These are phyloP conservation scores for Trichoderma reesei DNA, from an alignment of 495 filamentous ascomycete species.

Conservation along the genomic window DNA sequence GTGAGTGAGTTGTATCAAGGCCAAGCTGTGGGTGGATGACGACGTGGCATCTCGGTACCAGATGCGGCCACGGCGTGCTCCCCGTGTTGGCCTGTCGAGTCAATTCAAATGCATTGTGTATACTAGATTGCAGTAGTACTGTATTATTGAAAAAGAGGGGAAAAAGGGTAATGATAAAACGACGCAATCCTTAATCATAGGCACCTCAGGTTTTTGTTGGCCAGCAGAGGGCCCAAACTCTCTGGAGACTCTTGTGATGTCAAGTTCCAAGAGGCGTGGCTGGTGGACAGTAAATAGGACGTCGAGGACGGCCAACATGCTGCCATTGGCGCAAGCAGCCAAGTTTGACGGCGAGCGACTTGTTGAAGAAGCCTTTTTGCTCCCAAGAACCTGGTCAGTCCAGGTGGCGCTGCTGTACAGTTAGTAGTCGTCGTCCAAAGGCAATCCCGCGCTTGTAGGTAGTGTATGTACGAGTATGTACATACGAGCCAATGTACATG, in stretches of 20 bases:
- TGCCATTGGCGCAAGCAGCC: conserved; percentile 1
- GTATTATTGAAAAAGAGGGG: too few relatives aligned
- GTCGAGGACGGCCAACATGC: conserved; percentile 3
- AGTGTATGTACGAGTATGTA: too few relatives aligned
- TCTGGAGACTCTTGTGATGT: neutral
- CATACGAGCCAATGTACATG: too few relatives aligned
- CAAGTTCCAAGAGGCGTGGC: neutral
- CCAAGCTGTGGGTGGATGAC: neutral
- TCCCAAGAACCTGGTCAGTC: neutral
- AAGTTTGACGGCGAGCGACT: too few relatives aligned
- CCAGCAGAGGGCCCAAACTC: neutral
- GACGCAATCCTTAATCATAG: neutral
- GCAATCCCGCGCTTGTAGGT: too few relatives aligned
- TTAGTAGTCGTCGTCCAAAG: too few relatives aligned
- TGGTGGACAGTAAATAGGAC: neutral
- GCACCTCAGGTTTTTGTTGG: neutral
- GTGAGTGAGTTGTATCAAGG: too few relatives aligned
- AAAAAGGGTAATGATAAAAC: neutral
- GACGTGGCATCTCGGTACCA: neutral
- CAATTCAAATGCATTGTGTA: too few relatives aligned
- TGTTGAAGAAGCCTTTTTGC: too few relatives aligned
- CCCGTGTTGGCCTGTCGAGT: neutral
- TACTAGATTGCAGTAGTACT: too few relatives aligned
- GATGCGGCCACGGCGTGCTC: neutral
- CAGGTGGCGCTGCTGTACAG: too few relatives aligned